These are phyloP conservation scores for Pelargonium myrrhifolium DNA, from an alignment of 441 rosid genomes.

Conservation along the genomic window DNA sequence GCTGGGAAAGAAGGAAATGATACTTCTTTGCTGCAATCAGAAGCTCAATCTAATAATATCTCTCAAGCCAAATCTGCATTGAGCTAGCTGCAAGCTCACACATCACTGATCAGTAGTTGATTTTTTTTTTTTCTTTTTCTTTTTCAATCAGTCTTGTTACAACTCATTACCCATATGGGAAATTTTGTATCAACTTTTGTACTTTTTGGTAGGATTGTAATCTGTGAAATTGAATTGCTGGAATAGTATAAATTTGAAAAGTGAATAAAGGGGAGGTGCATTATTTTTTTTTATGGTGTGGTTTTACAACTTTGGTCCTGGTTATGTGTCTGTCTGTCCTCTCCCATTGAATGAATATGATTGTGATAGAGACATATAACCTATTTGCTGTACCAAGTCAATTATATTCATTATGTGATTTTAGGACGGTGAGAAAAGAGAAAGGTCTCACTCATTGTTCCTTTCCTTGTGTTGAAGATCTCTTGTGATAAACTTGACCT, in stretches of 20 bases:
- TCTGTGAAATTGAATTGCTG: neutral
- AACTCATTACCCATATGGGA: no score
- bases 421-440: neutral
- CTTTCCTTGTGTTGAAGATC: no score
- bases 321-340: no score
- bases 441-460: neutral
- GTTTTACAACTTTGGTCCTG: neutral
- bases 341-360: neutral
- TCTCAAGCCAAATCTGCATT: neutral
- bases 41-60: conserved; percentile 32
- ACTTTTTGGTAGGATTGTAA: neutral
- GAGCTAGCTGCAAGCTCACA: neutral
- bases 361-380: neutral
- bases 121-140: no score
- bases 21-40: conserved; percentile 24
- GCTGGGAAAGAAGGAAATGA: conserved; percentile 23
- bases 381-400: neutral
- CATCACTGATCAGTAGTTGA: neutral
- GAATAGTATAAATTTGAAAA: neutral
- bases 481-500: no score
- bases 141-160: no score
- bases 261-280: conserved; percentile 1
- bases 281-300: neutral
- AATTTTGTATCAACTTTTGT: neutral
- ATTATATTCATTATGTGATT: neutral